Percentiles rank a stretch among this genome's conserved stretches.
Conservation (phyloP, 495 filamentous ascomycete species). For the Tuber calosporum region DNA sequence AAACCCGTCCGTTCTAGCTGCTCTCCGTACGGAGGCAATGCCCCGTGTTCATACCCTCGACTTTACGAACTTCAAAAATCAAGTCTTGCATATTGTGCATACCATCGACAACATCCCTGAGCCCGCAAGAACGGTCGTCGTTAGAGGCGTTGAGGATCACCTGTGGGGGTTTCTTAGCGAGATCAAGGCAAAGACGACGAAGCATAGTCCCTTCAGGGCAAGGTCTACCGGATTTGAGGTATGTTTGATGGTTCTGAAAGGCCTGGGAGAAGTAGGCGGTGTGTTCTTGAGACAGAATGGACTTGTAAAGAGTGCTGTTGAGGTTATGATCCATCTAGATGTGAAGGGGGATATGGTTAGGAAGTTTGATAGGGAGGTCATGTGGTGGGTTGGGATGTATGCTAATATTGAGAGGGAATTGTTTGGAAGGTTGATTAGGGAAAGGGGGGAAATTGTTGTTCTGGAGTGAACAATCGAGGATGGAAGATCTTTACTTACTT, state of each 20-base stretch:
- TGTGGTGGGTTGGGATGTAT: constrained; percentile 3
- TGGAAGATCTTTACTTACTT: not conserved
- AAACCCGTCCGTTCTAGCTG: not conserved
- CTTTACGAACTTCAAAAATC: not conserved
- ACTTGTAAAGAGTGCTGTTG: not conserved
- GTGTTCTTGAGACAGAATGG: constrained; percentile 2
- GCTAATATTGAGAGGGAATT: not conserved
- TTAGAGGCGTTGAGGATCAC: not conserved
- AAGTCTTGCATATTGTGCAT: not conserved
- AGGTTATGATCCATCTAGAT: constrained; percentile 1
- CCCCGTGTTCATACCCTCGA: not conserved
- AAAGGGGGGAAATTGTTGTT: not conserved
- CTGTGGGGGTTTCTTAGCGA: not conserved
- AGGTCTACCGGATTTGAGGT: not conserved
- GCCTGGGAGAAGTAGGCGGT: not conserved
- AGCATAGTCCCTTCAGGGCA: not conserved
- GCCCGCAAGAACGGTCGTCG: not conserved
- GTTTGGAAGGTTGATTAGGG: not conserved
- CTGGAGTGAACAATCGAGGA: not conserved
- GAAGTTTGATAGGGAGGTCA: not conserved
- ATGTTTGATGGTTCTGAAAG: not conserved
- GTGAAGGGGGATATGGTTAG: not conserved
- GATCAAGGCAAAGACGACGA: not conserved
- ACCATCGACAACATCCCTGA: not conserved
- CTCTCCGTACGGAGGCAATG: not conserved